Conservation (phyloP, 371 early-diverging fungal genomes). For the Zancudomyces culisetae region DNA sequence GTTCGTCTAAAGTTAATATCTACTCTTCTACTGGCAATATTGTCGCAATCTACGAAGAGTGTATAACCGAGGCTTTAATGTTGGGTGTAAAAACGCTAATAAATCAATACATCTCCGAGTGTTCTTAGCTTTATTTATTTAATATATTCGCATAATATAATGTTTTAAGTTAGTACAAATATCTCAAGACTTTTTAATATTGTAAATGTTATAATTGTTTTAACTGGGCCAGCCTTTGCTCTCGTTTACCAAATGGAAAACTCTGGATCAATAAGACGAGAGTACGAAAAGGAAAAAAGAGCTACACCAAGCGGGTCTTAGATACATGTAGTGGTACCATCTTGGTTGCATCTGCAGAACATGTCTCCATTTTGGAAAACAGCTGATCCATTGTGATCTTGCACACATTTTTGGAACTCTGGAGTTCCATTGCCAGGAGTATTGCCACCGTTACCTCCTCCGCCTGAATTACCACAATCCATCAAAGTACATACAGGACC, state of each 20-base stretch:
- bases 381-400: neutral
- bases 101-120: conserved; percentile 14
- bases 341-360: neutral
- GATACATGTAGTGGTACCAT: neutral
- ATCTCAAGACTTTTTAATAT: no score
- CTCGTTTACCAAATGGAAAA: no score
- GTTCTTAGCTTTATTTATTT: neutral
- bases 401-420: neutral
- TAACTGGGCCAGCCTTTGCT: no score
- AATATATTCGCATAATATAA: no score
- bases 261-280: no score
- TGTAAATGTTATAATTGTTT: no score
- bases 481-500: neutral
- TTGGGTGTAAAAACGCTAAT: conserved; percentile 16
- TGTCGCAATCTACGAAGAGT: conserved; percentile 20
- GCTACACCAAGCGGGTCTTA: no score
- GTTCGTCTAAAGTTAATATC: no score
- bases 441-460: neutral
- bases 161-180: no score
- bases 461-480: neutral
- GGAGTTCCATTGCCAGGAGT: neutral
- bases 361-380: neutral
- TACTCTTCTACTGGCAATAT: conserved; percentile 12
- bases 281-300: no score
- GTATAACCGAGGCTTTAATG: conserved; percentile 19